Base-by-base conservation (phyloP, 768 basidiomycete genomes). In the Pisolithus tinctorius region DNA sequence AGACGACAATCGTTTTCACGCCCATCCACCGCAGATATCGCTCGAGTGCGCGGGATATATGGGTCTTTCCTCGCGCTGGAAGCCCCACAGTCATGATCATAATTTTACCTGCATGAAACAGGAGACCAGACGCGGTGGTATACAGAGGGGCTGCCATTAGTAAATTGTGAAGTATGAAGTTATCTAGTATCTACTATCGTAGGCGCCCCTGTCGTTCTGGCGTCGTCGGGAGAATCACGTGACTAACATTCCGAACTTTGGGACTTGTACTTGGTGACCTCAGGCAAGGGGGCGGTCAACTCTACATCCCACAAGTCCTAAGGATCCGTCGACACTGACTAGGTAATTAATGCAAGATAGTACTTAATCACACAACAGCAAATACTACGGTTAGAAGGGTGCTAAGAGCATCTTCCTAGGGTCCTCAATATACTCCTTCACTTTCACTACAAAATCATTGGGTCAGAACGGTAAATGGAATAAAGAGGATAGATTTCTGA, bases 1-100 rank as follows among this genome's bases (percentile, higher is more conserved):
- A 94, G 50, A 97, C 84, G 49, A 98, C 96, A 56, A 87, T 82
- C 0, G 93, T 95, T 69, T 95, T 97, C 49, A 99, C 90, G 29
- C 96, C 96, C 69, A 92, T 89, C 96, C 96, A 99, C 67, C 93
- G 79, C 1, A 99, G 79, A 69, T 99, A 99, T n/a, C 96, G 83
- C 67, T 98, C 95, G 11, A 98, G 77, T 6, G 95, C 86, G 37
- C 94, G 81, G 1, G 93, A 95, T 51, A 98, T 92, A 66, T 99
- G 96, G 0, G 96, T 99, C 72, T 96, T 96, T 31, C 93, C 93
- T 48, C 93, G 81, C 1, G 95, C 94, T 42, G 94, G 94, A 3
- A 98, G 76, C 8, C 95, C 95, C 49, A 97, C 87, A 17, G 93
- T 91, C 51, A 93, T 74, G 43, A 96, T 85, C 23, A 98, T 75